Conservation (phyloP, 495 filamentous ascomycete genomes). For the Penicillium turbatum region DNA sequence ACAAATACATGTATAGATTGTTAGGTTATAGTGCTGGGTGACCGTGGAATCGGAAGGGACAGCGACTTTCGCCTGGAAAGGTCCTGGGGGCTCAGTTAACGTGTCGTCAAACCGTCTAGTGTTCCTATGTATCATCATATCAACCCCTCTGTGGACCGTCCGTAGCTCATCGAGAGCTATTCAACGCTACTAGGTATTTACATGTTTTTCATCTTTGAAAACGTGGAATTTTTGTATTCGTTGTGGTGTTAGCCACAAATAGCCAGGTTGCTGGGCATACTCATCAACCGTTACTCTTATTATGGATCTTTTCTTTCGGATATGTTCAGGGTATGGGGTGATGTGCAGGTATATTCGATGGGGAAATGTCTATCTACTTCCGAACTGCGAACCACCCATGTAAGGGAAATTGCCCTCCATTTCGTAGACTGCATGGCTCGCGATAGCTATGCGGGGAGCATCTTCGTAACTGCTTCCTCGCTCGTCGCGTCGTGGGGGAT, state of each 20-base stretch:
- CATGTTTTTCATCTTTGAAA: neutral
- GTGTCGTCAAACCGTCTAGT: too few species aligned
- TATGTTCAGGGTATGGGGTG: slow-evolving; percentile 10
- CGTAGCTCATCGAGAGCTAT: too few species aligned
- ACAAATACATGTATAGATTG: too few species aligned
- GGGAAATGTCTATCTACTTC: slow-evolving; percentile 43
- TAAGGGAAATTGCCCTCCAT: slow-evolving; percentile 20
- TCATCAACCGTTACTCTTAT: neutral
- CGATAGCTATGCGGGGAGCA: slow-evolving; percentile 29
- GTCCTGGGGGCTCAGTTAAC: too few species aligned
- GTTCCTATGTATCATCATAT: too few species aligned
- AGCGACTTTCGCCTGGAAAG: too few species aligned
- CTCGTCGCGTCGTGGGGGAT: slow-evolving; percentile 23
- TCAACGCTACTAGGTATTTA: too few species aligned
- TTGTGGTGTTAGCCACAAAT: neutral
- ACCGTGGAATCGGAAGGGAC: too few species aligned
- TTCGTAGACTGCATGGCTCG: slow-evolving; percentile 30
- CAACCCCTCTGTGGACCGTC: too few species aligned
- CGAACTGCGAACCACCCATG: slow-evolving; percentile 26
- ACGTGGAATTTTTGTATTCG: neutral
- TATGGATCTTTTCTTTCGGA: neutral
- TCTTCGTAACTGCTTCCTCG: slow-evolving; percentile 32
- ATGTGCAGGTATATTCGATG: slow-evolving; percentile 39
- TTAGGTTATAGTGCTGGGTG: too few species aligned
- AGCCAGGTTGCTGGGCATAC: neutral